A percentile compares a stretch with the other conserved stretches of the same genome.
Evolutionary conservation across 352 stramenopile species (phyloP).

Genomic region (Globisporangium irregulare): DNA sequence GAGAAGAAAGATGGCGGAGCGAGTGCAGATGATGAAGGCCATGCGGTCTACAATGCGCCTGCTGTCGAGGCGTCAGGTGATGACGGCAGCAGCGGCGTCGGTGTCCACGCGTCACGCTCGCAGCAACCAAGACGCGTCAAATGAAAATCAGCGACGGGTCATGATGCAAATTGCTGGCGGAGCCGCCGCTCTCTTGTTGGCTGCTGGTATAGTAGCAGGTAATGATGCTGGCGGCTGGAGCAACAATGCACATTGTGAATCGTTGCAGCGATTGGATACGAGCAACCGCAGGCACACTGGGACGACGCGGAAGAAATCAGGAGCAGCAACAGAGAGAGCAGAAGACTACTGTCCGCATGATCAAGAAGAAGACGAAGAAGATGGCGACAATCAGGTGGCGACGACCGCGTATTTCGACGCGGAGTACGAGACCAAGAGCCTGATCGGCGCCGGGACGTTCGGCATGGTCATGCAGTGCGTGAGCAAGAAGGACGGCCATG

Average conservation of each 20-base stretch:
- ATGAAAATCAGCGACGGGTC: not conserved
- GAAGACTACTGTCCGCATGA: not conserved
- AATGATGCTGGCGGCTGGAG: too few species aligned
- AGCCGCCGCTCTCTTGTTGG: not conserved
- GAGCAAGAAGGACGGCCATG: conserved; percentile 50
- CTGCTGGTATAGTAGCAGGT: not conserved
- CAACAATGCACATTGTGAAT: conserved; percentile 6
- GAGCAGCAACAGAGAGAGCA: not conserved
- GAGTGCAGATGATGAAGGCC: not conserved
- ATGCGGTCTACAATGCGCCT: not conserved
- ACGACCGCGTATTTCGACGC: conserved; percentile 45
- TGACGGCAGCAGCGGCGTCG: not conserved
- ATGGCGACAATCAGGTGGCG: not conserved
- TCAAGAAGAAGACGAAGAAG: not conserved
- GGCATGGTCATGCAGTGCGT: conserved; percentile 85
- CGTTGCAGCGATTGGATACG: conserved; percentile 6
- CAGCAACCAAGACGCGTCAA: not conserved
- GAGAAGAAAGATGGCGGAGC: not conserved
- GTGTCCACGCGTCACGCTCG: not conserved
- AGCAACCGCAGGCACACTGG: conserved; percentile 8
- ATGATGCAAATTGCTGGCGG: not conserved
- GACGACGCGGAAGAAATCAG: conserved; percentile 18
- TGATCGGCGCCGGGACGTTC: conserved; percentile 71
- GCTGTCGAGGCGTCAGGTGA: not conserved
- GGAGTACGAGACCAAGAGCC: conserved; percentile 57